Evolutionary conservation across 2,329 filamentous ascomycete genomes (phyloP).

Genomic region (Colletotrichum acutatum): DNA sequence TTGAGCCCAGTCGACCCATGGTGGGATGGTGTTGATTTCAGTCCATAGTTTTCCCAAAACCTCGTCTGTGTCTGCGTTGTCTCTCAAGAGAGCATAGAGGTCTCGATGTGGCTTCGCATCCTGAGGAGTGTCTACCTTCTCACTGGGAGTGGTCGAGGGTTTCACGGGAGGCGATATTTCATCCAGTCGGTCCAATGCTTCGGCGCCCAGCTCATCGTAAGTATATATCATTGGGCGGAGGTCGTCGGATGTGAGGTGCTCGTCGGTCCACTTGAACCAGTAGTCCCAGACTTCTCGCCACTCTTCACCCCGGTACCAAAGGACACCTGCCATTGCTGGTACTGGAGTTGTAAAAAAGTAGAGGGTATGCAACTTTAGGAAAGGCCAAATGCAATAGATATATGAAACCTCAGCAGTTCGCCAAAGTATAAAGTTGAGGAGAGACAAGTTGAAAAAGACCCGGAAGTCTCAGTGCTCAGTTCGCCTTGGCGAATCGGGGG

Average conservation of each 20-base stretch:
- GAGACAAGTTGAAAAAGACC: background rate
- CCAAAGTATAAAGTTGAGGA: background rate
- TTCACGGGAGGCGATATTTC: slow-evolving; percentile 62
- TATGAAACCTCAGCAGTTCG: background rate
- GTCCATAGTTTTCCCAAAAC: slow-evolving; percentile 69
- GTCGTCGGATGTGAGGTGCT: slow-evolving; percentile 71
- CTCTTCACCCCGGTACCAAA: slow-evolving; percentile 33
- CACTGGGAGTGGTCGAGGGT: slow-evolving; percentile 43
- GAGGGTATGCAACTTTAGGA: too few relatives aligned
- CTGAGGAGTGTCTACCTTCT: slow-evolving; percentile 44
- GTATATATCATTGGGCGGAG: slow-evolving; percentile 69
- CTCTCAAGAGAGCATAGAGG: slow-evolving; percentile 70
- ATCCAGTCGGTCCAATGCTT: slow-evolving; percentile 73
- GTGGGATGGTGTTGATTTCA: slow-evolving; percentile 77
- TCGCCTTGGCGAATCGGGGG: background rate
- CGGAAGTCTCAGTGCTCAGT: background rate
- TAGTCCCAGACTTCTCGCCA: slow-evolving; percentile 66
- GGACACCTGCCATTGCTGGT: slow-evolving; percentile 25
- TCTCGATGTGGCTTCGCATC: slow-evolving; percentile 59
- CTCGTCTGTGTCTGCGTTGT: slow-evolving; percentile 67
- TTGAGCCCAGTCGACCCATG: slow-evolving; percentile 83
- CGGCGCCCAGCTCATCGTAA: slow-evolving; percentile 76
- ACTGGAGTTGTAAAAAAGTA: background rate
- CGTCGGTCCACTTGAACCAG: slow-evolving; percentile 74
- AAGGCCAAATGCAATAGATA: background rate